phyloP scores from a whole-genome alignment of 768 basidiomycete species.

The Boletales sp. region DNA sequence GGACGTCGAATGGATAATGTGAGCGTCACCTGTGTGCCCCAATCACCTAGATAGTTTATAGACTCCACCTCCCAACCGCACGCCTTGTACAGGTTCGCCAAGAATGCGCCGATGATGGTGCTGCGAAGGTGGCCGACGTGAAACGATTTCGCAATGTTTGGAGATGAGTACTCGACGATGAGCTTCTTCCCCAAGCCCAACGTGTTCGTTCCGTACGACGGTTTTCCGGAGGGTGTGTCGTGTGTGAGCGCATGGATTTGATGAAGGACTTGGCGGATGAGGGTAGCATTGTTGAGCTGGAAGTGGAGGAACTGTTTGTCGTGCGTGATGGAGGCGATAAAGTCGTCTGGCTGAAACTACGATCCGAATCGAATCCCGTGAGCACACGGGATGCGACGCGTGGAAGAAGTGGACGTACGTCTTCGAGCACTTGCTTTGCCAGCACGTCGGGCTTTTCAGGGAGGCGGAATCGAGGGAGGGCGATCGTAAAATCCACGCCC shows the following conservation, averaged over 20 bases:
- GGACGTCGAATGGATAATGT: background rate
- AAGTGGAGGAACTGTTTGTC: conserved; percentile 86
- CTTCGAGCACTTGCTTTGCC: conserved; percentile 66
- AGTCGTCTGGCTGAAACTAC: conserved; percentile 84
- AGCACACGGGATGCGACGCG: too few species aligned
- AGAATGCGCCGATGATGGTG: conserved; percentile 98
- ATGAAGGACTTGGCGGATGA: conserved; percentile 62
- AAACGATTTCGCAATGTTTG: conserved; percentile 98
- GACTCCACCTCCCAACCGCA: conserved; percentile 91
- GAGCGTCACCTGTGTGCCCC: conserved; percentile 87
- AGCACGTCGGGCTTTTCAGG: conserved; percentile 80
- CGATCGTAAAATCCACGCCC: conserved; percentile 89
- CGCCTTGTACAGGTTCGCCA: conserved; percentile 85
- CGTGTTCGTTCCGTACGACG: conserved; percentile 81
- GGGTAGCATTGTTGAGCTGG: conserved; percentile 58
- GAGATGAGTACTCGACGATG: conserved; percentile 90
- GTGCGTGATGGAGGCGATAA: conserved; percentile 63
- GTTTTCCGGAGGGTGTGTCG: conserved; percentile 50
- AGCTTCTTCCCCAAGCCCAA: conserved; percentile 78
- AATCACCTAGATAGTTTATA: conserved; percentile 96
- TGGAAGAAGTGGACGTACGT: conserved; percentile 44
- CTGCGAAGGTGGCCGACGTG: conserved; percentile 95
- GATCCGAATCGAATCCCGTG: background rate
- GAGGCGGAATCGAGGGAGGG: conserved; percentile 86
- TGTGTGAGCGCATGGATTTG: conserved; percentile 76